Base-by-base conservation (phyloP, 495 filamentous ascomycete species). In the Neurospora terricola region DNA sequence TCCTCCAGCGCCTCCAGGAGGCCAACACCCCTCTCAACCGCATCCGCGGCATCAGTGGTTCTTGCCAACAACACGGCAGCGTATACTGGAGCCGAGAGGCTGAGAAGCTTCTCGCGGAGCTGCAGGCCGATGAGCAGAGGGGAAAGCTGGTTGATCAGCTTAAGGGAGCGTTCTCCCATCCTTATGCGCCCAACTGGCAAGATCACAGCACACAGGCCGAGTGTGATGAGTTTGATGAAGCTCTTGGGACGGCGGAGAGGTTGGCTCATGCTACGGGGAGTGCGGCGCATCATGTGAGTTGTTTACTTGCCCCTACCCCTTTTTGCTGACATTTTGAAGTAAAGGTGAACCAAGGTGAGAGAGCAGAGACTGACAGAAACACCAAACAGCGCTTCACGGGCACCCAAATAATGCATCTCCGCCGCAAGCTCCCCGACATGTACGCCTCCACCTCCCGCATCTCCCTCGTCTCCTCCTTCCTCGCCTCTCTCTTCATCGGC, bases 11-110 rank as follows among this genome's bases (percentile, higher is more conserved):
- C 27, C 84, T 99, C 73, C 86, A 90, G 77, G 86, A 90, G 70
- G 90, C 91, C 72, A 91, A 91, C 0, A 87, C 94, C 43, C 93
- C 96, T 73, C 92, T 97, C 76, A 79, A 84, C 71, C 88, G 89
- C 30, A 90, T 99, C 36, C 88, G 86, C 75, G 96, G 94, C 27
- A 87, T 99, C 75, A 94, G 92, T 75, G 96, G 93, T 37, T 95
- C 95, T 14, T 95, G 96, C 72, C 95, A 97, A 85, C 96, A 99
- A 83, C 96, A 98, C 78, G 95, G 94, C 8, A 98, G 94, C 79
- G 93, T 99, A 5, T 90, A 96, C 84, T 98, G 96, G 95, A 90
- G 86, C 36, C 73, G 82, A 21, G 83, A 91, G 71, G 94, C 91
- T n/a, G 92, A 94, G 79, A 70, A 76, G 6, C 75, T 91, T 30